A percentile compares a stretch with the other conserved stretches of the same genome.
phyloP scores from a whole-genome alignment of 768 basidiomycete genomes.

The Udeniomyces megalosporus region DNA sequence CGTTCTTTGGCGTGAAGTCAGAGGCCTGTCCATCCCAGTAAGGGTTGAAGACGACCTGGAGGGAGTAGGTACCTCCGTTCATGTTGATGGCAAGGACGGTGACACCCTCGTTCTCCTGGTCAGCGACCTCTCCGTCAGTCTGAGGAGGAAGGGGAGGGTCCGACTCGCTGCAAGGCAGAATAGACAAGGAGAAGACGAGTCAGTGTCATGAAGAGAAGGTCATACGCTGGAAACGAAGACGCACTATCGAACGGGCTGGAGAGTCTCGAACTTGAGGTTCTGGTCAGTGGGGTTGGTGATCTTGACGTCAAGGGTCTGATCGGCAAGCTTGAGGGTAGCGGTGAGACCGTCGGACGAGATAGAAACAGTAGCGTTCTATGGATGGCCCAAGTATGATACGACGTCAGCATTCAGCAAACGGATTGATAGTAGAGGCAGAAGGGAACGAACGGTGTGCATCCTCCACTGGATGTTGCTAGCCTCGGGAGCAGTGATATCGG shows the following conservation, averaged over 20 bases:
- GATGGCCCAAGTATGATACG: conserved; percentile 33
- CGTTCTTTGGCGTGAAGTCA: conserved; percentile 42
- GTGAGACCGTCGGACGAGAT: conserved; percentile 41
- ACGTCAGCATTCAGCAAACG: neutral
- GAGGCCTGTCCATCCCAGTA: conserved; percentile 50
- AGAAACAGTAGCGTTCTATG: conserved; percentile 51
- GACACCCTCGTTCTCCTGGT: conserved; percentile 63
- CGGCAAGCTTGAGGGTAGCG: conserved; percentile 59
- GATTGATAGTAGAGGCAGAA: neutral
- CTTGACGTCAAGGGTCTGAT: conserved; percentile 46
- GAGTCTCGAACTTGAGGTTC: conserved; percentile 45
- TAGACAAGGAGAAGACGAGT: neutral
- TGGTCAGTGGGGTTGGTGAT: conserved; percentile 50
- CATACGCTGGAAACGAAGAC: neutral
- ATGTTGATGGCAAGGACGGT: conserved; percentile 60
- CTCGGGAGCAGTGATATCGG: conserved; percentile 55
- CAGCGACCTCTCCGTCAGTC: conserved; percentile 7
- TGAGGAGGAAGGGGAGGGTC: conserved; percentile 49
- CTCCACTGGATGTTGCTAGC: conserved; percentile 49
- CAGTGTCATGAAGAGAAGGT: neutral
- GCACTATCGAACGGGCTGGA: conserved; percentile 16
- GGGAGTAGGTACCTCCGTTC: conserved; percentile 51
- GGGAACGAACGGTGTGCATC: conserved; percentile 41
- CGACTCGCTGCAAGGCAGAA: conserved; percentile 39
- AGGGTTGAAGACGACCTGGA: conserved; percentile 85